Evolutionary conservation across 2,329 filamentous ascomycete genomes (phyloP), one percentile per base, ranked within the genome.

Genomic region (Sporothrix globosa): DNA sequence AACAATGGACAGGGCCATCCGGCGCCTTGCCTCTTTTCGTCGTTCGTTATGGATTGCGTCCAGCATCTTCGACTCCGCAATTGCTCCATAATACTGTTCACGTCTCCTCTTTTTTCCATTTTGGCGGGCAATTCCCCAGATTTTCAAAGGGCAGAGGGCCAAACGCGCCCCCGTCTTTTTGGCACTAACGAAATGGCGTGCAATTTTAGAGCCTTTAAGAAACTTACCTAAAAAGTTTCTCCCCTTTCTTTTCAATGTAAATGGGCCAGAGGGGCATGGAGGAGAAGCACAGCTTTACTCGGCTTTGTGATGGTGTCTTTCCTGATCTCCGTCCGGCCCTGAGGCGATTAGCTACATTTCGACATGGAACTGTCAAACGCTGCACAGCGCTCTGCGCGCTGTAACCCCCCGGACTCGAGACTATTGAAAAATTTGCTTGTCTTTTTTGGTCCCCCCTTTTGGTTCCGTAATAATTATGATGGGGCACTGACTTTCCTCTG

Each of bases 61-160:
- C 19, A 54, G 34, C 34, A 34, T 34, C 34, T 1, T 34, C 34
- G 34, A 34, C 7, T 34, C 34, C 34, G 5, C 34, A 34, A 34
- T 7, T 1, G 34, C 34, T 34, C 34, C 34, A 34, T 34, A 34
- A 4, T 34, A 7, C 34, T 24, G 4, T 41, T 60, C n/a, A 27
- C 11, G 58, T 44, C 34, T 14, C 4, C 9, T 44, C 34, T 14
- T 67, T 61, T 52, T 66, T 39, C 30, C 44, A 54, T 44, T 48
- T 68, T 68, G 66, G 66, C 52, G 66, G 66, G 66, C 66, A 58
- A 58, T 68, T 52, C 66, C 66, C 66, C 66, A 58, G 66, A 56
- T 68, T 68, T 67, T 56, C 66, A 44, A 65, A 27, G n/a, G 39
- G 58, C 6, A 58, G 39, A 58, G n/a, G 54, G 54, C 17, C 54